phyloP scores from a whole-genome alignment of 176 grass and related monocot genomes.

The Elymus sibiricus region DNA sequence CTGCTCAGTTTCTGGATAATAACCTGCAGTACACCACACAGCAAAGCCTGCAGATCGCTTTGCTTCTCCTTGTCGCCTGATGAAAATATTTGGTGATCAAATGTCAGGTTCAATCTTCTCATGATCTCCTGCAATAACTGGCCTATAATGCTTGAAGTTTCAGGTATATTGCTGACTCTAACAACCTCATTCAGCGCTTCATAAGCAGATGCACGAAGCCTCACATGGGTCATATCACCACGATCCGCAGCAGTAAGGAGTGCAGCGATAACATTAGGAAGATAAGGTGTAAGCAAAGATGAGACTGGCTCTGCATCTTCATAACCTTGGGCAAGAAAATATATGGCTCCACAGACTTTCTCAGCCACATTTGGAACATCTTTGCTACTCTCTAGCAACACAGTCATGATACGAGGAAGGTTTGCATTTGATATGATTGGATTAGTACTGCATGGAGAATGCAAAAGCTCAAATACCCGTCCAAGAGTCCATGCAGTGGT shows the following conservation, averaged over 20 bases:
- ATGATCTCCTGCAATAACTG: slow-evolving; percentile 83
- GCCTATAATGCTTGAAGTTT: slow-evolving; percentile 61
- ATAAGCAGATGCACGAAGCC: slow-evolving; percentile 80
- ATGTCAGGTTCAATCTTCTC: slow-evolving; percentile 68
- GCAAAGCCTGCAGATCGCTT: slow-evolving; percentile 80
- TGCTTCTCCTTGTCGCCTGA: slow-evolving; percentile 87
- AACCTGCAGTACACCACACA: slow-evolving; percentile 85
- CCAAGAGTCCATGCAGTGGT: slow-evolving; percentile 96
- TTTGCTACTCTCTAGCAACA: slow-evolving; percentile 80
- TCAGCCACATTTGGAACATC: slow-evolving; percentile 91
- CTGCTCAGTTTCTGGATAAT: slow-evolving; percentile 85
- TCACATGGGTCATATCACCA: slow-evolving; percentile 55
- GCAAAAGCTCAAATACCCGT: slow-evolving; percentile 86
- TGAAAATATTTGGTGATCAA: slow-evolving; percentile 64
- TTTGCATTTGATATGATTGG: slow-evolving; percentile 77
- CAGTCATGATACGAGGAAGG: slow-evolving; percentile 72
- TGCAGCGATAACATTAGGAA: slow-evolving; percentile 67
- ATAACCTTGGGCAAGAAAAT: slow-evolving; percentile 91
- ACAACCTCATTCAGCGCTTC: slow-evolving; percentile 93
- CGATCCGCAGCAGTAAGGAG: slow-evolving; percentile 78
- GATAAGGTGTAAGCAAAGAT: slow-evolving; percentile 77
- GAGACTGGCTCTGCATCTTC: slow-evolving; percentile 55
- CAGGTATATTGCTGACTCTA: slow-evolving; percentile 63
- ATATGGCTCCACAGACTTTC: slow-evolving; percentile 90
- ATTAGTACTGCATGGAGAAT: slow-evolving; percentile 53